These are phyloP conservation scores for Elaeis oleifera DNA, from an alignment of 202 grass and related monocot genomes.

Conservation along the genomic window DNA sequence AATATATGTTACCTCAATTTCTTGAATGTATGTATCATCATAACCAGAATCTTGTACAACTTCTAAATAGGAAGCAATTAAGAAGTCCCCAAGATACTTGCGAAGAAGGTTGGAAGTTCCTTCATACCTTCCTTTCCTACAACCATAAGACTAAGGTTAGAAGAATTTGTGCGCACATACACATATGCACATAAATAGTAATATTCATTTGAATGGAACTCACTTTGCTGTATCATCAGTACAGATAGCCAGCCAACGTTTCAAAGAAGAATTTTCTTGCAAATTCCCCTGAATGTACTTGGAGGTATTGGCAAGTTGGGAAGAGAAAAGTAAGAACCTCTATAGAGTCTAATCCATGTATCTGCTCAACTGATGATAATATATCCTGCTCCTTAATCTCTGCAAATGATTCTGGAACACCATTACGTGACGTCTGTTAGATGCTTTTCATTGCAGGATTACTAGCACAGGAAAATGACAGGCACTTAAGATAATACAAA, in stretches of 20 bases:
- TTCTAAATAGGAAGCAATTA: conserved; percentile 80
- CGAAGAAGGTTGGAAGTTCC: conserved; percentile 62
- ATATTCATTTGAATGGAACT: conserved; percentile 15
- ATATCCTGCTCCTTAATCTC: conserved; percentile 44
- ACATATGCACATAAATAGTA: conserved; percentile 14
- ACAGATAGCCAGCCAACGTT: conserved; percentile 80
- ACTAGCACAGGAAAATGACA: conserved; percentile 2
- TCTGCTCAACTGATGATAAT: conserved; percentile 53
- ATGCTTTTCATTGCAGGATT: neutral
- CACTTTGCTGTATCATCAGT: conserved; percentile 74
- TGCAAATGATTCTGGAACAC: conserved; percentile 60
- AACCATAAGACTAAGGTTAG: conserved; percentile 18
- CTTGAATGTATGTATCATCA: conserved; percentile 51
- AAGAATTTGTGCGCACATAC: conserved; percentile 15
- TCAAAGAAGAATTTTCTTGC: conserved; percentile 63
- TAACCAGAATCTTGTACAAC: conserved; percentile 65
- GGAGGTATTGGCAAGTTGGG: conserved; percentile 57
- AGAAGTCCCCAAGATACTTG: conserved; percentile 89
- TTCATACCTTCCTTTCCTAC: conserved; percentile 76
- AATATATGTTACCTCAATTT: conserved; percentile 68
- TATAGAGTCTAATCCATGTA: conserved; percentile 33
- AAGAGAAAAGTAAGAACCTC: conserved; percentile 46
- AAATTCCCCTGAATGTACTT: conserved; percentile 77
- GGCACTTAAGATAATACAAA: conserved; percentile 6
- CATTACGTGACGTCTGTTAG: conserved; percentile 14